A percentile compares a stretch with the other conserved stretches of the same genome.
These are phyloP conservation scores for Trichoderma erinaceum DNA, from an alignment of 495 filamentous ascomycete species.

Conservation along the genomic window DNA sequence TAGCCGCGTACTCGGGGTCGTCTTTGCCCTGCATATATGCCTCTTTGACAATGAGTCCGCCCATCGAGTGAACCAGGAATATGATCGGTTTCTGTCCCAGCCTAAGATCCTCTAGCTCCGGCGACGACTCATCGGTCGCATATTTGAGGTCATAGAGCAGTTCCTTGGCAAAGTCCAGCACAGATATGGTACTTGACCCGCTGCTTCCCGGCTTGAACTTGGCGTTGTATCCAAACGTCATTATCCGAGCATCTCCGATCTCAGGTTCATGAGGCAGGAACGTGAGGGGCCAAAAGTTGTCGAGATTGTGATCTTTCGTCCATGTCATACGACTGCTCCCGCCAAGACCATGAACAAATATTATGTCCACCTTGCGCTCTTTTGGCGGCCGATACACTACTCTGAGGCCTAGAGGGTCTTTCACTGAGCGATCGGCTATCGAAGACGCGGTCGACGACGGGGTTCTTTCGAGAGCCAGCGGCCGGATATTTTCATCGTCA, in stretches of 20 bases:
- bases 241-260: constrained; percentile 26
- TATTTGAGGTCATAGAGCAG: constrained; percentile 31
- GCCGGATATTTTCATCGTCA: not conserved
- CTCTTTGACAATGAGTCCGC: constrained; percentile 44
- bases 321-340: constrained; percentile 29
- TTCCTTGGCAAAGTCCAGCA: constrained; percentile 38
- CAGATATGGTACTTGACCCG: constrained; percentile 7
- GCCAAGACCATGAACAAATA: constrained; percentile 37
- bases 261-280: constrained; percentile 32
- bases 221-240: constrained; percentile 37
- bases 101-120: constrained; percentile 15
- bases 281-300: constrained; percentile 30
- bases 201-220: constrained; percentile 18
- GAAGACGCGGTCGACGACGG: not conserved
- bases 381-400: not conserved
- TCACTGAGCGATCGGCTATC: not conserved
- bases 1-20: constrained; percentile 32
- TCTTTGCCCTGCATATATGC: constrained; percentile 36
- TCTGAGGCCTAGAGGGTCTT: not conserved
- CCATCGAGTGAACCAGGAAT: constrained; percentile 42
- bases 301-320: constrained; percentile 26
- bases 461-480: not conserved
- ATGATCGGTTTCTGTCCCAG: constrained; percentile 30
- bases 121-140: constrained; percentile 23
- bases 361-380: constrained; percentile 22